phyloP scores from a whole-genome alignment of 345 rosid genomes.

The Eucalyptus regnans region DNA sequence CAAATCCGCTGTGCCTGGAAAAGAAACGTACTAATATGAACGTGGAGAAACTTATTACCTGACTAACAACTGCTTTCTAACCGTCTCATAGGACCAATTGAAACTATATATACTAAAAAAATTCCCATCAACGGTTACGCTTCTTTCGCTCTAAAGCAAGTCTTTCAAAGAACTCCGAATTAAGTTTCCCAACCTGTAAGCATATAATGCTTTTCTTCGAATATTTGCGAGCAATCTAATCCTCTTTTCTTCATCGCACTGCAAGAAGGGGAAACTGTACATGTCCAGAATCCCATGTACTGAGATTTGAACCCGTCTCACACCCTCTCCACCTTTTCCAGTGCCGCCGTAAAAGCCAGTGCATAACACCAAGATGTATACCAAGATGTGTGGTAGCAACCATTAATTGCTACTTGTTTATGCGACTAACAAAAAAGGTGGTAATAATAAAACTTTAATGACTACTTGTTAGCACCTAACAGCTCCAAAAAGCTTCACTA shows the following conservation, averaged over 20 bases:
- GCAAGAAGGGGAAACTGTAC: not conserved
- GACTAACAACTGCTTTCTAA: not conserved
- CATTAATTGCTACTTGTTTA: not conserved
- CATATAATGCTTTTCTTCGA: not conserved
- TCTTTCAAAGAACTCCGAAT: not conserved
- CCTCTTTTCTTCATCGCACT: not conserved
- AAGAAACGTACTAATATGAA: not conserved
- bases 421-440: not conserved
- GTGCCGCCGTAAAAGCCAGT: not conserved
- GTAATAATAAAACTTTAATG: not conserved
- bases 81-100: not conserved
- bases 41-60: not conserved
- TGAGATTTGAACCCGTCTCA: not conserved
- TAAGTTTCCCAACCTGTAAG: not conserved
- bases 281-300: not conserved
- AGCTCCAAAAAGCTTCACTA: not conserved
- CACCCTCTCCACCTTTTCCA: not conserved
- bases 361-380: not conserved
- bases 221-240: not conserved
- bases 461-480: not conserved
- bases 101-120: not conserved
- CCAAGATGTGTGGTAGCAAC: not conserved
- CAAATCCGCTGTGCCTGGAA: not conserved
- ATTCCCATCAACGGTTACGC: not conserved
- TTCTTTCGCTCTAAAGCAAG: not conserved